phyloP scores from a whole-genome alignment of 2,329 filamentous ascomycete species.

The Dothideomycetes sp. region DNA sequence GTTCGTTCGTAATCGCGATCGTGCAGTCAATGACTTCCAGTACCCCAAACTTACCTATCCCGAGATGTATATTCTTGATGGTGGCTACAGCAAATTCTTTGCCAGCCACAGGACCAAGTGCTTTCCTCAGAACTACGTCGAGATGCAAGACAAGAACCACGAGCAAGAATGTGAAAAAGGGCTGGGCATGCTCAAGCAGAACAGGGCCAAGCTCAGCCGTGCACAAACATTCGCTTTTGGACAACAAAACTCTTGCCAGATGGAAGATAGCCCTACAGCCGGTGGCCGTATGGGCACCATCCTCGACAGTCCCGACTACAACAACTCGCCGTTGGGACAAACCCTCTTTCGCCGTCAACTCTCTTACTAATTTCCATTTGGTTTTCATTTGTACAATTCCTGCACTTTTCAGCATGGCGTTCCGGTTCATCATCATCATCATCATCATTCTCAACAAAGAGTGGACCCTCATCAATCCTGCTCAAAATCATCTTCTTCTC shows the following conservation, averaged over 20 bases:
- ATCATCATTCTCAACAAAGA: constrained; percentile 6
- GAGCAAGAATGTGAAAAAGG: constrained; percentile 88
- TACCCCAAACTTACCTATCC: constrained; percentile 91
- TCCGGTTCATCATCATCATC: constrained; percentile 10
- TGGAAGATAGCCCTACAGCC: constrained; percentile 54
- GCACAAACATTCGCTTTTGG: constrained; percentile 96
- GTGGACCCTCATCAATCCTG: constrained; percentile 1
- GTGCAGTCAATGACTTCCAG: constrained; percentile 68
- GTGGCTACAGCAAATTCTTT: constrained; percentile 93
- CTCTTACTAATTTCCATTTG: constrained; percentile 18
- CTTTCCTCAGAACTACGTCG: constrained; percentile 90
- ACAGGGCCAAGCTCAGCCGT: constrained; percentile 72
- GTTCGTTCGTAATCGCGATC: constrained; percentile 81
- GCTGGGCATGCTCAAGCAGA: constrained; percentile 83
- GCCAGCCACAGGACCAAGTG: constrained; percentile 66
- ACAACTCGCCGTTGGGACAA: constrained; percentile 18
- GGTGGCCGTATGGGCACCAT: constrained; percentile 16
- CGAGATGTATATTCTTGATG: constrained; percentile 93
- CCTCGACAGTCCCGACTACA: constrained; percentile 18
- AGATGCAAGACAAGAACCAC: constrained; percentile 90
- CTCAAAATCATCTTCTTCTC: constrained; percentile 1
- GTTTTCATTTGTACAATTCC: constrained; percentile 5
- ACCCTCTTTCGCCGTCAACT: constrained; percentile 23
- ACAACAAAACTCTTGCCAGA: constrained; percentile 41
- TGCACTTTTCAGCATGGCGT: constrained; percentile 13